Evolutionary conservation across 352 stramenopile species (phyloP), one percentile per base, ranked within the genome.

Genomic region (Phytophthora nicotianae): DNA sequence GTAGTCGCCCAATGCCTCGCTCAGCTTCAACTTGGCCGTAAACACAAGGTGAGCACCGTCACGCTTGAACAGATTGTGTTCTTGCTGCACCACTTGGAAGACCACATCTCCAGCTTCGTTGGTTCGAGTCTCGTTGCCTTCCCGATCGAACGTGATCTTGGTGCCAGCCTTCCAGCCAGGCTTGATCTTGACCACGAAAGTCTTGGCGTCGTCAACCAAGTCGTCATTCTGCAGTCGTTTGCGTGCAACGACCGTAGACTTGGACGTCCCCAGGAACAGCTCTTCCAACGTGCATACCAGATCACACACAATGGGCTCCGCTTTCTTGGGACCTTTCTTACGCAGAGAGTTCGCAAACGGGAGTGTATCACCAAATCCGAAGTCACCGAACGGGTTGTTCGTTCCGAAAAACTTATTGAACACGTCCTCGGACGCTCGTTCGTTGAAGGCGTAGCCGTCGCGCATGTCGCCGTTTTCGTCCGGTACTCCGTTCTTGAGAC

Each of bases 1-100:
- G 65, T 96, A 98, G 65, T 98, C 97, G 40, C 94, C 77, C 54
- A 99, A 89, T 26, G 96, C 96, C 67, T 99, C 95, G 27, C 96
- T 96, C 7, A 99, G 86, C 50, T 95, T 96, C 59, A 99, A 90
- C 64, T 96, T 96, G 48, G 96, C 91, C 4, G 77, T 96, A 63
- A 91, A 97, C 43, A 98, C 85, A 23, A 99, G 78, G 61, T 98
- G 82, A 52, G 97, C 80, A 7, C 93, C 91, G 53, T 98, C 89
- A 20, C 96, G 86, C 37, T 91, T 86, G 71, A 97, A 99, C 3
- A 83, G 27, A 13, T 72, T 62, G 70, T 98, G 86, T 24, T 78
- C 69, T 24, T 81, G 52, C 71, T 98, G 91, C 5, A 81, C 67
- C 62, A 99, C 83, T 5, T 95, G 75, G 70, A 99, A 98, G 32